These are phyloP conservation scores for Mycena vitilis DNA, from an alignment of 768 basidiomycete genomes.

Conservation along the genomic window DNA sequence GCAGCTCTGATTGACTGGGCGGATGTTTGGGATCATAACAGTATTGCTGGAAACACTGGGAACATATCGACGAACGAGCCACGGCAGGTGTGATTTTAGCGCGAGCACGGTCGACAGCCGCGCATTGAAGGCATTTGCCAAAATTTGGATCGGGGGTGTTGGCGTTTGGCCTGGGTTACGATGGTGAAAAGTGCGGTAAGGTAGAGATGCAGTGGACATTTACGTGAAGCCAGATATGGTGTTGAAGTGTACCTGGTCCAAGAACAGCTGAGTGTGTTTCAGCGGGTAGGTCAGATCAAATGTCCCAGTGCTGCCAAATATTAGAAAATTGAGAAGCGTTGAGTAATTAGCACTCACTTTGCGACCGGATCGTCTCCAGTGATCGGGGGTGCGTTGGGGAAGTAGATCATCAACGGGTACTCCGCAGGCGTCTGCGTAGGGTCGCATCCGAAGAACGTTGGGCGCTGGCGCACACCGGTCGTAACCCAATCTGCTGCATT, in stretches of 20 bases:
- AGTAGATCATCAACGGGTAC: conserved; percentile 77
- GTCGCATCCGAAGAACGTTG: conserved; percentile 87
- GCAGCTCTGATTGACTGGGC: conserved; percentile 56
- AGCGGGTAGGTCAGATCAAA: conserved; percentile 71
- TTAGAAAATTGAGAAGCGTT: conserved; percentile 22
- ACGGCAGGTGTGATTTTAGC: conserved; percentile 49
- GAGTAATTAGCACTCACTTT: conserved; percentile 56
- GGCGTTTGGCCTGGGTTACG: conserved; percentile 54
- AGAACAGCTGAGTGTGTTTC: conserved; percentile 64
- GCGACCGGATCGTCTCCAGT: conserved; percentile 69
- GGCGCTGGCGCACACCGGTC: conserved; percentile 71
- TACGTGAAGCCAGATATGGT: conserved; percentile 66
- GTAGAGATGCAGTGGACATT: not conserved
- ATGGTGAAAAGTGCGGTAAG: not conserved
- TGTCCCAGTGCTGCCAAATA: conserved; percentile 59
- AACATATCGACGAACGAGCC: conserved; percentile 54
- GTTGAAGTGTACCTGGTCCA: conserved; percentile 70
- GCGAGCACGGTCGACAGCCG: conserved; percentile 65
- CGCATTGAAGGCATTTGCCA: conserved; percentile 77
- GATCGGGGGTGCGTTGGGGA: conserved; percentile 82
- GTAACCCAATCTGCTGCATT: conserved; percentile 62
- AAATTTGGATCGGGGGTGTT: conserved; percentile 71
- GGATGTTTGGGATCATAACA: conserved; percentile 63
- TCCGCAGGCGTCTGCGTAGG: conserved; percentile 59
- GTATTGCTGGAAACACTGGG: conserved; percentile 64